Percentiles rank a stretch among this genome's conserved stretches.
Conservation (phyloP, 2,329 filamentous ascomycete genomes). For the Beauveria asiatica region DNA sequence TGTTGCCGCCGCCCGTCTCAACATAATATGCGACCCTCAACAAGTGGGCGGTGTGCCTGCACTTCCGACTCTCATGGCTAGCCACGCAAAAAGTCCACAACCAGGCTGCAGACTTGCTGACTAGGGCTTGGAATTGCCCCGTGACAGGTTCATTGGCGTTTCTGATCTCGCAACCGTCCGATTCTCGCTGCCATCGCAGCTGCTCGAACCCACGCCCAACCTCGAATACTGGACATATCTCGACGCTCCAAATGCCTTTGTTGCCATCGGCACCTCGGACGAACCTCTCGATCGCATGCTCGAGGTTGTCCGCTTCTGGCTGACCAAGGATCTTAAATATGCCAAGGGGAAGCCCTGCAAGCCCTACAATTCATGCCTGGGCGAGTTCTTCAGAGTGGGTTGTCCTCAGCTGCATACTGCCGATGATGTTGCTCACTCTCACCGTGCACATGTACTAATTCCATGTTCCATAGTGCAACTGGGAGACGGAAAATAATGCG, state of each 20-base stretch:
- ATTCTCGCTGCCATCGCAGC: constrained; percentile 90
- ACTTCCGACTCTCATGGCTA: constrained; percentile 1
- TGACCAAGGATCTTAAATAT: constrained; percentile 98
- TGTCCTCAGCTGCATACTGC: neutral
- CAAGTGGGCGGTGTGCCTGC: constrained; percentile 13
- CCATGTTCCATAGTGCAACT: constrained; percentile 61
- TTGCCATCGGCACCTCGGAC: constrained; percentile 76
- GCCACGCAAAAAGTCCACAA: neutral
- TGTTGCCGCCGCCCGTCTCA: constrained; percentile 9
- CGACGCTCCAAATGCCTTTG: constrained; percentile 86
- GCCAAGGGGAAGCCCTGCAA: constrained; percentile 98
- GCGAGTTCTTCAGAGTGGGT: constrained; percentile 90
- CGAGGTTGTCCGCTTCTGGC: constrained; percentile 92
- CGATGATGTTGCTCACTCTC: neutral
- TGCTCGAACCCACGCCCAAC: constrained; percentile 93
- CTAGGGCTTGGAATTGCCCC: constrained; percentile 11
- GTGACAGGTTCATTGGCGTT: constrained; percentile 80
- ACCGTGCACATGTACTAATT: neutral
- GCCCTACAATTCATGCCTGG: constrained; percentile 93
- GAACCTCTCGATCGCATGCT: constrained; percentile 90
- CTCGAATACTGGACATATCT: constrained; percentile 99
- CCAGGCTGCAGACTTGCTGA: constrained; percentile 18
- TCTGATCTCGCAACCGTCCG: constrained; percentile 90
- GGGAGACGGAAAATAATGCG: constrained; percentile 78
- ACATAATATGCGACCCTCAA: constrained; percentile 9